Percentiles rank a stretch among this genome's conserved stretches.
Evolutionary conservation across 352 stramenopile species (phyloP).

Genomic region (Phytophthora boehmeriae): DNA sequence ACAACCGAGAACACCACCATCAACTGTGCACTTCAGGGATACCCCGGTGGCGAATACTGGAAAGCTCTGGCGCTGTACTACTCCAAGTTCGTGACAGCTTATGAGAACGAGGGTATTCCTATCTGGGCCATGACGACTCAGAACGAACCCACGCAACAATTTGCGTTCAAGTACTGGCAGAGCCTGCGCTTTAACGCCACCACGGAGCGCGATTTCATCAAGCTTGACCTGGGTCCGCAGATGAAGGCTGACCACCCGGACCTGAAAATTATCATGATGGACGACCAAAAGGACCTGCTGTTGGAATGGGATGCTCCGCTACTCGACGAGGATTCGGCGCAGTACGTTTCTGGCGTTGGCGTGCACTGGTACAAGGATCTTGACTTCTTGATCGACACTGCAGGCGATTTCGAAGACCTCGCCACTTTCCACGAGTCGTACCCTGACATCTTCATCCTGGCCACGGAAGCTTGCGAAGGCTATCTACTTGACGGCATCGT

Average conservation of each 20-base stretch:
- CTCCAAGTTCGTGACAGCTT: conserved; percentile 84
- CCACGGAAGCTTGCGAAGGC: conserved; percentile 79
- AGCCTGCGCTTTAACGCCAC: conserved; percentile 57
- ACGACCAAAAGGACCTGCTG: conserved; percentile 82
- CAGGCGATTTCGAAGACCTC: conserved; percentile 56
- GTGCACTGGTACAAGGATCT: conserved; percentile 90
- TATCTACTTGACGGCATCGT: conserved; percentile 57
- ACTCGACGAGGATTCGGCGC: conserved; percentile 47
- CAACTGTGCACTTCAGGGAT: conserved; percentile 59
- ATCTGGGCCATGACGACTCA: conserved; percentile 88
- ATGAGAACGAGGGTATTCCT: conserved; percentile 65
- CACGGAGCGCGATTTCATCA: conserved; percentile 71
- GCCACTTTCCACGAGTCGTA: conserved; percentile 58
- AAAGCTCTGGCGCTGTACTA: conserved; percentile 85
- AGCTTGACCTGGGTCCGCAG: conserved; percentile 72
- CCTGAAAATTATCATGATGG: conserved; percentile 84
- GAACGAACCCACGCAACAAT: conserved; percentile 76
- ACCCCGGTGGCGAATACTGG: conserved; percentile 68
- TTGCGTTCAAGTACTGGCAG: conserved; percentile 55
- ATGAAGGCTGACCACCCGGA: conserved; percentile 74
- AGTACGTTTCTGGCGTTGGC: conserved; percentile 84
- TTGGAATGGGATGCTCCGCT: conserved; percentile 48
- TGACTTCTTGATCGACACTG: conserved; percentile 51
- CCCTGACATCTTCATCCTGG: conserved; percentile 81
- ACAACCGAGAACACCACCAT: conserved; percentile 69